Base-by-base conservation (phyloP, 768 basidiomycete genomes). In the Melanogaster broomeanus region DNA sequence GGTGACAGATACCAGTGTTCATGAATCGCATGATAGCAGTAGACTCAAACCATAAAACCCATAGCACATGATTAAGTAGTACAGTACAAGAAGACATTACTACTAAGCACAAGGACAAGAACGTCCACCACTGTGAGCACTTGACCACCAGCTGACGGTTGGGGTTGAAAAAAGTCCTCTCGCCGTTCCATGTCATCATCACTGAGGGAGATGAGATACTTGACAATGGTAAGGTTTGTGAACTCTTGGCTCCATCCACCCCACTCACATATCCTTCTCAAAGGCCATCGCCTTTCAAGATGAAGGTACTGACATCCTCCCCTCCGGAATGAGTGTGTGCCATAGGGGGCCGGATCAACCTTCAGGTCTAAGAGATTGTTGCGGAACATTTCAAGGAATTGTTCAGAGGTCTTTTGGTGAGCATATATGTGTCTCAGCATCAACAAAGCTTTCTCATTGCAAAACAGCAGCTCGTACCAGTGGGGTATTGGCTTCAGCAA, bases 201-300 rank as follows among this genome's bases (percentile, higher is more conserved):
- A 45, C 71, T 74, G 65, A 66, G 72, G 1, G 71, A 73, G 19
- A 75, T 69, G 11, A 76, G 58, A 50, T 77, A 76, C 49, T 72
- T 72, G 37, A 77, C 71, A 42, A 78, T 74, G 0, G 73, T 76
- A 48, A 71, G 37, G 42, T 66, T 65, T 3, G 69, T 68, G 47
- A 72, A 72, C 30, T 76, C 70, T 7, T 60, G 68, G 45, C 37
- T 62, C 76, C 77, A 78, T 4, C 76, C 77, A 35, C 73, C 77
- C 74, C 77, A 78, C n/a, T 72, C 70, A 49, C 76, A 79, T n/a
- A 79, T 72, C 6, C 55, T 52, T 0, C 69, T 52, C 2, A 77
- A 52, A 1, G 61, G 56, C 75, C 75, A 77, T 1, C 69, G 63
- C 2, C 60, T 51, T 9, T 61, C 51, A 6, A 61, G 52, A 6